phyloP scores from a whole-genome alignment of 2,329 filamentous ascomycete genomes.

The Parastagonospora avenae region DNA sequence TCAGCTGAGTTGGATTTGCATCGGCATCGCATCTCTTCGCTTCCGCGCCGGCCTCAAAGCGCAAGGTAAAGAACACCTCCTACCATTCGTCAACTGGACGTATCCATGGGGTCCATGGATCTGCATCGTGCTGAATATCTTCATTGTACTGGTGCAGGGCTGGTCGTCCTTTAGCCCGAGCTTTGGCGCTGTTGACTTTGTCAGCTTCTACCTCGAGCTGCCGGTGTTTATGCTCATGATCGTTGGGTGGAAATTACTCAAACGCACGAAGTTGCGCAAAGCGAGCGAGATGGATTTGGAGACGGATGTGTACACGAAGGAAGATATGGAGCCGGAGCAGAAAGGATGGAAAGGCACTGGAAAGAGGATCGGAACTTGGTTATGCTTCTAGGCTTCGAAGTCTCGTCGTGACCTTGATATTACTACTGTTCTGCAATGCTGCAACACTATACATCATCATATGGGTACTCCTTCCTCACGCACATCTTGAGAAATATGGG shows the following conservation, averaged over 20 bases:
- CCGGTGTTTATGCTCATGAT: conserved; percentile 38
- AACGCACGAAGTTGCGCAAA: conserved; percentile 33
- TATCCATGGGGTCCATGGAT: conserved; percentile 58
- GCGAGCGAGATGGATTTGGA: conserved; percentile 36
- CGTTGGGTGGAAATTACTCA: conserved; percentile 34
- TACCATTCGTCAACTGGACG: conserved; percentile 63
- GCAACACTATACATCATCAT: too few relatives aligned
- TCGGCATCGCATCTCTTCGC: conserved; percentile 62
- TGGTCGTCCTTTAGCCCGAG: conserved; percentile 59
- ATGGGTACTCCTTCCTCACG: too few relatives aligned
- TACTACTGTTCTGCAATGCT: too few relatives aligned
- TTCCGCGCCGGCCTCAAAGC: conserved; percentile 55
- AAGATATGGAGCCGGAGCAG: conserved; percentile 32
- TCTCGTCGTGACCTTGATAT: too few relatives aligned
- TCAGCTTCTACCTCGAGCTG: conserved; percentile 55
- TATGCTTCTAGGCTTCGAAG: conserved; percentile 24
- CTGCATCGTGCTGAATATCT: conserved; percentile 31
- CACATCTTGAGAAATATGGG: too few relatives aligned
- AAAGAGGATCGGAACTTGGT: conserved; percentile 34
- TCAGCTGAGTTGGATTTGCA: conserved; percentile 60
- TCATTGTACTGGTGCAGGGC: conserved; percentile 38
- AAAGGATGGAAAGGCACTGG: conserved; percentile 24
- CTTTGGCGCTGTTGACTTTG: conserved; percentile 53
- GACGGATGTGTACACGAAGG: conserved; percentile 39
- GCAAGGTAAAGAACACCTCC: conserved; percentile 55